Base-by-base conservation (phyloP, 371 early-diverging fungal species). In the Dichotomocladium elegans region DNA sequence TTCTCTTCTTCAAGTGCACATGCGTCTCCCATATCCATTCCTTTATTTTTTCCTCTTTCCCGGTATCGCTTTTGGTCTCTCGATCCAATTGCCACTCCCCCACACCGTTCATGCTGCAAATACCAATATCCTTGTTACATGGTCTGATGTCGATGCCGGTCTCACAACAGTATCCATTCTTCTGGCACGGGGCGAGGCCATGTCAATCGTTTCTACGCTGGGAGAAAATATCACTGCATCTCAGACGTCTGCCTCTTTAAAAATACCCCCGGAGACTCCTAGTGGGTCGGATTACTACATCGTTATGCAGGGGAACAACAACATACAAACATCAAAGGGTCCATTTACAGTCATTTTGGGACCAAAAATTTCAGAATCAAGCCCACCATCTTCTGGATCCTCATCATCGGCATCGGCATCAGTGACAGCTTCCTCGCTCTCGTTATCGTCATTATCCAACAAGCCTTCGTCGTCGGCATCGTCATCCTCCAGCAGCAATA, bases 241-340 rank as follows among this genome's bases (percentile, higher is more conserved):
- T 1, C 15, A 41, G 21, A 27, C 15, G 15, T 46, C 51, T 4
- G 28, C 25, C 12, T 8, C 21, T 30, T 42, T 49, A 19, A 33
- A 26, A 28, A 34, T 51, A 33, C 45, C 60, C 1, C 46, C 26
- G 14, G 49, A 51, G 21, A 41, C 46, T 8, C 31, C 35, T 8
- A 54, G 26, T n/a, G 48, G 44, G 3, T 22, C 15, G 3, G 26
- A 46, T 19, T 49, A 48, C 9, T 46, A 51, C 31, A 49, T 45
- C 30, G 49, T 54, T 14, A 15, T 49, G 7, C 41, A 49, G 17
- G 55, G 46, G n/a, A 55, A 60, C 26, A 25, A 50, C 25, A 51
- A 22, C 11, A 15, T 46, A 14, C 19, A 31, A 3, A 33, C 55
- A 12, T 28, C 25, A 15, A 25, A 8, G 34, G 50, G 52, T 21